A percentile compares a stretch with the other conserved stretches of the same genome.
Conservation (phyloP, 2,329 filamentous ascomycete species). For the Albifimbria verrucaria region DNA sequence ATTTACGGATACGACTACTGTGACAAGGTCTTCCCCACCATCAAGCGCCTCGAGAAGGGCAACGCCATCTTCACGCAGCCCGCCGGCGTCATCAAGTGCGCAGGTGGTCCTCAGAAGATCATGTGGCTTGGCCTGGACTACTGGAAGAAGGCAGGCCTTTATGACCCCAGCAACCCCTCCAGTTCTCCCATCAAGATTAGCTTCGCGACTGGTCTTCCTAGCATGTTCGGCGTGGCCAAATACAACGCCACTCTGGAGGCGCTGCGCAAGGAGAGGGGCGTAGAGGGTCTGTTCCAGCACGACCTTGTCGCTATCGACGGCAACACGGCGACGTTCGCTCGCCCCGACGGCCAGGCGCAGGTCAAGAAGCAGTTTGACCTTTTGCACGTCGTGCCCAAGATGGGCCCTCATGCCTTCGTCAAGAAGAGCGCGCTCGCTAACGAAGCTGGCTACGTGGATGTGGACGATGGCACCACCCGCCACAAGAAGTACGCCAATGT, state of each 20-base stretch:
- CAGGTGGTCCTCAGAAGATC: constrained; percentile 58
- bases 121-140: constrained; percentile 61
- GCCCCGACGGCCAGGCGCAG: constrained; percentile 36
- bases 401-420: constrained; percentile 53
- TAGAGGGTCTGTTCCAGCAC: constrained; percentile 57
- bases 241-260: constrained; percentile 52
- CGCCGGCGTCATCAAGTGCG: constrained; percentile 56
- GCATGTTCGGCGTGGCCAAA: constrained; percentile 60
- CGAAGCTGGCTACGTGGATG: constrained; percentile 55
- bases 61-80: constrained; percentile 59
- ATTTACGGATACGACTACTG: constrained; percentile 56
- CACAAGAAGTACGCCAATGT: constrained; percentile 54
- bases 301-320: constrained; percentile 52
- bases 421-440: constrained; percentile 52
- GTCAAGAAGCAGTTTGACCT: constrained; percentile 50
- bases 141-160: constrained; percentile 53
- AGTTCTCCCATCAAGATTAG: constrained; percentile 45
- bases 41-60: constrained; percentile 46
- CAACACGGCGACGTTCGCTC: constrained; percentile 48
- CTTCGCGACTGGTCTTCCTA: constrained; percentile 53
- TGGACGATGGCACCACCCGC: constrained; percentile 48
- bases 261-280: constrained; percentile 49
- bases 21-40: constrained; percentile 48
- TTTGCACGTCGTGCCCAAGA: constrained; percentile 56
- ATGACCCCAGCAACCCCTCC: constrained; percentile 35